Percentiles rank a stretch among this genome's conserved stretches.
Conservation (phyloP, 2,329 filamentous ascomycete genomes). For the Fusarium lateritium region DNA sequence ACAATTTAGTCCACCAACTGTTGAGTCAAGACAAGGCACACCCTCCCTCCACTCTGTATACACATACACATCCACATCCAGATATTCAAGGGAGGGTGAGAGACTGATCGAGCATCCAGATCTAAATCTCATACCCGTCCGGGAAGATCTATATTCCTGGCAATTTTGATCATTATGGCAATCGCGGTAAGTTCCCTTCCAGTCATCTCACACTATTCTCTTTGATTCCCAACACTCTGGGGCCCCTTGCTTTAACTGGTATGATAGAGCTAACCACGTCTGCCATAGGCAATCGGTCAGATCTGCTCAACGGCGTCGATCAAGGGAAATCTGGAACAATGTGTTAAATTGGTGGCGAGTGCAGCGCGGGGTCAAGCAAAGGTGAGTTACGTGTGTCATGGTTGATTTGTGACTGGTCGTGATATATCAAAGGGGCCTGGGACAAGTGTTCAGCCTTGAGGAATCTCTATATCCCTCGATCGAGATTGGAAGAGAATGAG, state of each 20-base stretch:
- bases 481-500: conserved; percentile 23
- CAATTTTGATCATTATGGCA: conserved; percentile 39
- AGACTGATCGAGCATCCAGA: conserved; percentile 9
- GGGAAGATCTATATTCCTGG: conserved; percentile 13
- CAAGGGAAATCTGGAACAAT: conserved; percentile 84
- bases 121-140: conserved; percentile 18
- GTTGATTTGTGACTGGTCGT: conserved; percentile 14
- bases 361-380: conserved; percentile 84
- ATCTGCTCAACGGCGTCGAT: conserved; percentile 88
- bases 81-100: conserved; percentile 22
- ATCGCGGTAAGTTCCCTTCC: conserved; percentile 45
- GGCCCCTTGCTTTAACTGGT: conserved; percentile 35
- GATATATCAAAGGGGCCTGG: conserved; percentile 2
- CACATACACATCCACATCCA: not conserved
- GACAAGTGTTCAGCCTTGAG: conserved; percentile 22
- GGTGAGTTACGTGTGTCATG: conserved; percentile 61
- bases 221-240: conserved; percentile 1
- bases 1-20: not conserved
- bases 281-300: conserved; percentile 83
- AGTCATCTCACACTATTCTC: not conserved
- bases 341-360: conserved; percentile 78
- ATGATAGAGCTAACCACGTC: conserved; percentile 28
- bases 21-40: conserved; percentile 7
- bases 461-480: conserved; percentile 33
- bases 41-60: conserved; percentile 2